Percentiles rank a stretch among this genome's conserved stretches.
Conservation (phyloP, 768 basidiomycete genomes). For the Neoboletus brunneissimus region DNA sequence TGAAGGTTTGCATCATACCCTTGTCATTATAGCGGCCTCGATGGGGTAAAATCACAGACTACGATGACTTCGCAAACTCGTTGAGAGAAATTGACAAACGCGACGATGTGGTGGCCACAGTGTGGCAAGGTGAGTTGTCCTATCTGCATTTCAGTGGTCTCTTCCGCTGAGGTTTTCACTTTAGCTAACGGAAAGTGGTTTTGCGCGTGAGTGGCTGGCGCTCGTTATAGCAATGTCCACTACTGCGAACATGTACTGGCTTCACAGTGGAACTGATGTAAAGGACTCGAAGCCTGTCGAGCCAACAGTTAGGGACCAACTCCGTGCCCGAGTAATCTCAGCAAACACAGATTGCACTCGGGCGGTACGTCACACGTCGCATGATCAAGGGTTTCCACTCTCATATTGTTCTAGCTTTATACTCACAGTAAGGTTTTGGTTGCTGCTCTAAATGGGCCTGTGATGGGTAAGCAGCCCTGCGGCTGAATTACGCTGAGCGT, state of each 20-base stretch:
- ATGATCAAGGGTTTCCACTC: neutral
- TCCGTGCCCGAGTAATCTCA: slow-evolving; percentile 44
- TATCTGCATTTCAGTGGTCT: neutral
- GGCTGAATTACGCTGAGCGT: neutral
- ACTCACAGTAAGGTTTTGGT: slow-evolving; percentile 67
- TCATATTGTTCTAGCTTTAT: slow-evolving; percentile 46
- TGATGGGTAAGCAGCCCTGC: slow-evolving; percentile 50
- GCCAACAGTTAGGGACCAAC: slow-evolving; percentile 42
- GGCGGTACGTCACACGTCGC: slow-evolving; percentile 44
- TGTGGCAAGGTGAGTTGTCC: slow-evolving; percentile 56
- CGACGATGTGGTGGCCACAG: slow-evolving; percentile 60
- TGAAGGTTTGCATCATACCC: slow-evolving; percentile 39
- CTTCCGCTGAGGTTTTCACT: neutral
- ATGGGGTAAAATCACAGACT: slow-evolving; percentile 41
- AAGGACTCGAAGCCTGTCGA: slow-evolving; percentile 23
- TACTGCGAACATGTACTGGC: neutral
- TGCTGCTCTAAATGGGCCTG: slow-evolving; percentile 71
- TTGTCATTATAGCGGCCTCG: neutral
- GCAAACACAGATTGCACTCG: slow-evolving; percentile 60
- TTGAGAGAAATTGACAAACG: slow-evolving; percentile 57
- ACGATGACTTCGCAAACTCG: slow-evolving; percentile 55
- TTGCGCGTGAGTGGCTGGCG: slow-evolving; percentile 53
- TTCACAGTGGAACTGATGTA: slow-evolving; percentile 57
- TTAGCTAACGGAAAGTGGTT: slow-evolving; percentile 69
- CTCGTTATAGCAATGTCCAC: neutral